Conservation (phyloP, 768 basidiomycete genomes). For the Ephemerocybe angulata region DNA sequence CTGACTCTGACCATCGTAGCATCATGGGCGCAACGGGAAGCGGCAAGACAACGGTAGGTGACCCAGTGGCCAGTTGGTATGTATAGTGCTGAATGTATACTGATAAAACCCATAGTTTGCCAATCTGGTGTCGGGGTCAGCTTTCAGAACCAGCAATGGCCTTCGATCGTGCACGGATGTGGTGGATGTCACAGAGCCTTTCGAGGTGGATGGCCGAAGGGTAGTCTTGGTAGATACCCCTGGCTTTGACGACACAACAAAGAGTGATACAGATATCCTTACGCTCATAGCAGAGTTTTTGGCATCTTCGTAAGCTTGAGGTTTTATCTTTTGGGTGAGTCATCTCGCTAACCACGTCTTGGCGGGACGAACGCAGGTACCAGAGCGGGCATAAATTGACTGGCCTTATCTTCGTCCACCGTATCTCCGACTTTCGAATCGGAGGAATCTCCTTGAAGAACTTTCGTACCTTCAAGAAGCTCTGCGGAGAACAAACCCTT, state of each 20-base stretch:
- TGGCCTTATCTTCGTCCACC: slow-evolving; percentile 38
- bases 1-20: slow-evolving; percentile 17
- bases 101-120: slow-evolving; percentile 57
- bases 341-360: no score
- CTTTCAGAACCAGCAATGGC: slow-evolving; percentile 41
- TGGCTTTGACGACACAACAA: slow-evolving; percentile 54
- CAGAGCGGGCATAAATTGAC: slow-evolving; percentile 4
- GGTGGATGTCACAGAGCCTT: slow-evolving; percentile 39
- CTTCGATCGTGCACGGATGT: slow-evolving; percentile 51
- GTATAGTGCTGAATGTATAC: no score
- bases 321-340: not conserved
- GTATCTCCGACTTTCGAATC: slow-evolving; percentile 49
- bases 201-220: slow-evolving; percentile 37
- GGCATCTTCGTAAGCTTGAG: slow-evolving; percentile 25
- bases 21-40: slow-evolving; percentile 39
- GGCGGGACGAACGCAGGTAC: slow-evolving; percentile 14
- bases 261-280: slow-evolving; percentile 45
- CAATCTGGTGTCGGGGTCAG: slow-evolving; percentile 48
- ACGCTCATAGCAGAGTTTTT: slow-evolving; percentile 46
- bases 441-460: slow-evolving; percentile 49
- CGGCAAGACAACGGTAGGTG: slow-evolving; percentile 35
- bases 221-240: slow-evolving; percentile 58
- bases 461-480: slow-evolving; percentile 47
- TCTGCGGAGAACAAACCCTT: slow-evolving; percentile 50
- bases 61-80: not conserved